phyloP scores from a whole-genome alignment of 345 rosid species.

The Ailanthus altissimus region DNA sequence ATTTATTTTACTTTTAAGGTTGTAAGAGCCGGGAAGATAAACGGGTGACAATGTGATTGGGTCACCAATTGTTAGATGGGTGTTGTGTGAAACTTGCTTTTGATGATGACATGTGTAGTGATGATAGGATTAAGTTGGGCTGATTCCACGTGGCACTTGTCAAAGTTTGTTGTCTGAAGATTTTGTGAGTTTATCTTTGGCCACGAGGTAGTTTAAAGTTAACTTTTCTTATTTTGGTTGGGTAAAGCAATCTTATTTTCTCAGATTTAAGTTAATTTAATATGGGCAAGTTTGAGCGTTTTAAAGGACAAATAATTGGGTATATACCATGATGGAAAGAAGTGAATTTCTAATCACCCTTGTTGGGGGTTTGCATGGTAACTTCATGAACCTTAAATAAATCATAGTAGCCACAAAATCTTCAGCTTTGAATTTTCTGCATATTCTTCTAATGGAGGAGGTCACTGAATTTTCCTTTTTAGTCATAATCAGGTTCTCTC shows the following conservation, averaged over 20 bases:
- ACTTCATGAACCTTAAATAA: neutral
- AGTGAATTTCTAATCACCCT: conserved; percentile 9
- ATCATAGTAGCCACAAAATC: neutral
- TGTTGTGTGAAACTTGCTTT: neutral
- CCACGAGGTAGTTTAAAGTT: neutral
- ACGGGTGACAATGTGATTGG: neutral
- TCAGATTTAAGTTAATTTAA: neutral
- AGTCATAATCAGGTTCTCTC: neutral
- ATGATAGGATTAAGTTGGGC: neutral
- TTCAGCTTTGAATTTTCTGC: neutral
- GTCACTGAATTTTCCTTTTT: neutral
- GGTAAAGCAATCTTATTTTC: conserved; percentile 12
- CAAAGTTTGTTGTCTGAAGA: neutral
- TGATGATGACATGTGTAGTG: conserved; percentile 5
- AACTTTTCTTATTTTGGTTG: conserved; percentile 1
- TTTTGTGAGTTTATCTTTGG: neutral
- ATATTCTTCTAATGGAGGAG: neutral
- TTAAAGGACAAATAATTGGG: neutral
- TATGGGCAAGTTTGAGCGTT: neutral
- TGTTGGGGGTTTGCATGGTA: neutral
- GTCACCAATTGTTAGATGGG: neutral
- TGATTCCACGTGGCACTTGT: neutral
- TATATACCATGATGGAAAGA: neutral
- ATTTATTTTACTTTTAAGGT: too few species aligned
- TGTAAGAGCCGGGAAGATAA: conserved; percentile 24